Evolutionary conservation across 441 rosid species (phyloP).

Genomic region (Daphne laureola): DNA sequence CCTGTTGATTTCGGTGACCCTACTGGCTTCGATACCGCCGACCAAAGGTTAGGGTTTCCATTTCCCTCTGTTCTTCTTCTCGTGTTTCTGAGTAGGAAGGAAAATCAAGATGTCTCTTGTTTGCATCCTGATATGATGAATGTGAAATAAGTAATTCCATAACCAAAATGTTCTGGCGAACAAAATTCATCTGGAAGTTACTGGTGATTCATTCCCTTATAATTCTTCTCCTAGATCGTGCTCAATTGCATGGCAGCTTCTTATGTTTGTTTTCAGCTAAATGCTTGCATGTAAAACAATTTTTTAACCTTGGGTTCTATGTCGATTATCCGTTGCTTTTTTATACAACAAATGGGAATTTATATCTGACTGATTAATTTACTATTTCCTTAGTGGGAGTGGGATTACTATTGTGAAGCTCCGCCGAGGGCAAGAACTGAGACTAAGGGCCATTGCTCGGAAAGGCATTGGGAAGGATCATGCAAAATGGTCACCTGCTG

Average conservation of each 20-base stretch:
- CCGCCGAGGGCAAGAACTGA: slow-evolving; percentile 77
- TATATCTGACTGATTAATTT: neutral
- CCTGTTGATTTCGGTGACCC: slow-evolving; percentile 74
- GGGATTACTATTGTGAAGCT: slow-evolving; percentile 86
- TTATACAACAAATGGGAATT: neutral
- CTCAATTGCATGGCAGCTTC: neutral
- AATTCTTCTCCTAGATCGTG: no score
- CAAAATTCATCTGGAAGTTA: no score
- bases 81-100: neutral
- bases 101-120: neutral
- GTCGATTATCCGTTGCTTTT: neutral
- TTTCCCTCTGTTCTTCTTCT: neutral
- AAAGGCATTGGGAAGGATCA: slow-evolving; percentile 97
- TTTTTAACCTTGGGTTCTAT: no score
- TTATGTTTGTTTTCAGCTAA: no score
- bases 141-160: no score
- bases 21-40: slow-evolving; percentile 42
- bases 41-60: slow-evolving; percentile 45
- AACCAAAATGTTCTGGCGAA: no score
- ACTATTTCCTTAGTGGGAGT: slow-evolving; percentile 57
- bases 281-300: no score
- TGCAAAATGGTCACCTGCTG: slow-evolving; percentile 97
- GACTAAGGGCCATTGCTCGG: slow-evolving; percentile 82
- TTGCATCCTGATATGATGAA: no score
- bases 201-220: no score